Conservation (phyloP, 306 rosid species). For the Lagenaria siceraria region DNA sequence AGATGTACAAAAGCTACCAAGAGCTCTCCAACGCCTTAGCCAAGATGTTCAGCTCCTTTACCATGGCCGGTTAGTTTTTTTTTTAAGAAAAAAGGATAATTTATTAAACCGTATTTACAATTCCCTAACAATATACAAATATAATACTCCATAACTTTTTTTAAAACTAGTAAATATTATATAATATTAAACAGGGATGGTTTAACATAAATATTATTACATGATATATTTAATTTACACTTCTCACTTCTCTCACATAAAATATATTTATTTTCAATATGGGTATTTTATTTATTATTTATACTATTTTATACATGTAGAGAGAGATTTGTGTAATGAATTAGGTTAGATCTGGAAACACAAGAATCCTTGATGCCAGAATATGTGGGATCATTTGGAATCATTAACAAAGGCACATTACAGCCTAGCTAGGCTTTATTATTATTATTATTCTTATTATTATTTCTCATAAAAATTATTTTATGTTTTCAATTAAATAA, state of each 20-base stretch:
- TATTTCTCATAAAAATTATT: background rate
- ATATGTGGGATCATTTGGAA: constrained; percentile 11
- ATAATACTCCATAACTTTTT: too few species aligned
- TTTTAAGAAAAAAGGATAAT: too few species aligned
- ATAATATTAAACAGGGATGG: too few species aligned
- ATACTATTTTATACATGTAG: background rate
- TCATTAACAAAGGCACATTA: constrained; percentile 1
- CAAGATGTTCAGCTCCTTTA: constrained; percentile 98
- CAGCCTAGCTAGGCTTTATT: constrained; percentile 1
- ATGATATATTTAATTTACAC: background rate
- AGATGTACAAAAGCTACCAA: constrained; percentile 86
- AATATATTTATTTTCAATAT: background rate
- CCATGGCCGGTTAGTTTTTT: constrained; percentile 30
- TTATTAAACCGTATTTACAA: too few species aligned
- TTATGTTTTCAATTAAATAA: background rate
- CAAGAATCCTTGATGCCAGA: constrained; percentile 1
- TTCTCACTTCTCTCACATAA: background rate
- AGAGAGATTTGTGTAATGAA: background rate
- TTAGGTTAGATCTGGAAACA: constrained; percentile 8
- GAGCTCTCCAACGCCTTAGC: constrained; percentile 84
- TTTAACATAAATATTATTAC: background rate
- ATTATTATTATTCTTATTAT: background rate
- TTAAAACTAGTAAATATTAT: too few species aligned
- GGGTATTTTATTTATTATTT: background rate
- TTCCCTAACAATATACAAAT: background rate